Evolutionary conservation across 306 rosid genomes (phyloP).

Genomic region (Quercus rubra): DNA sequence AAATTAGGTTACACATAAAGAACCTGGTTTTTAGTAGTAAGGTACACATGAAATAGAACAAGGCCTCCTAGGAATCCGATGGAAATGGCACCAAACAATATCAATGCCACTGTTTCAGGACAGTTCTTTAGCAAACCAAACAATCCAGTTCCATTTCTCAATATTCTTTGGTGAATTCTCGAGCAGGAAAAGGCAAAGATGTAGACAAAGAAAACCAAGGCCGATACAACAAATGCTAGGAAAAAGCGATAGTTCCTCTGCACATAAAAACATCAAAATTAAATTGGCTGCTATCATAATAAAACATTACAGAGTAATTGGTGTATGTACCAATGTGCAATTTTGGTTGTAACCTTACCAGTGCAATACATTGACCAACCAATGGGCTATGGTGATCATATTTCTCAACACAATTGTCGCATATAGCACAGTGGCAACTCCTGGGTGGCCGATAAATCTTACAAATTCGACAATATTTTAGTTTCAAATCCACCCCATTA

Average conservation of each 20-base stretch:
- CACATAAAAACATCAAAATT: not conserved
- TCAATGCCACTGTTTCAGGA: slow-evolving; percentile 38
- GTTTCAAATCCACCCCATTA: slow-evolving; percentile 30
- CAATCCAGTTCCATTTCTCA: slow-evolving; percentile 3
- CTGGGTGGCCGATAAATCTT: slow-evolving; percentile 37
- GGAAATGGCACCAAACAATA: slow-evolving; percentile 23
- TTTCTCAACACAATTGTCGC: slow-evolving; percentile 38
- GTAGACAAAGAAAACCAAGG: slow-evolving; percentile 28
- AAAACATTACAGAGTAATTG: not conserved
- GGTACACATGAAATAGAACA: slow-evolving; percentile 21
- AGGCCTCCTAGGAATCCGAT: slow-evolving; percentile 19
- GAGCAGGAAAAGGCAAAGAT: slow-evolving; percentile 27
- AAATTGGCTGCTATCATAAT: not conserved
- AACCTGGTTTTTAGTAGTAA: slow-evolving; percentile 34
- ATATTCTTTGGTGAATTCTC: slow-evolving; percentile 24
- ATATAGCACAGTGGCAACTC: slow-evolving; percentile 37
- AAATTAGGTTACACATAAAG: not conserved
- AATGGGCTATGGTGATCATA: slow-evolving; percentile 44
- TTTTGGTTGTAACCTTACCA: slow-evolving; percentile 16
- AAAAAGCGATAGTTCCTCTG: slow-evolving; percentile 40
- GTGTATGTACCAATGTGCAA: not conserved
- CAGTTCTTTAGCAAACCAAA: slow-evolving; percentile 16
- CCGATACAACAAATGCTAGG: slow-evolving; percentile 12
- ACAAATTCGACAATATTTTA: slow-evolving; percentile 30
- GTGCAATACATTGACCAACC: slow-evolving; percentile 38